Evolutionary conservation across 345 rosid species (phyloP), one percentile per base, ranked within the genome.

Genomic region (Physaria fendleri): DNA sequence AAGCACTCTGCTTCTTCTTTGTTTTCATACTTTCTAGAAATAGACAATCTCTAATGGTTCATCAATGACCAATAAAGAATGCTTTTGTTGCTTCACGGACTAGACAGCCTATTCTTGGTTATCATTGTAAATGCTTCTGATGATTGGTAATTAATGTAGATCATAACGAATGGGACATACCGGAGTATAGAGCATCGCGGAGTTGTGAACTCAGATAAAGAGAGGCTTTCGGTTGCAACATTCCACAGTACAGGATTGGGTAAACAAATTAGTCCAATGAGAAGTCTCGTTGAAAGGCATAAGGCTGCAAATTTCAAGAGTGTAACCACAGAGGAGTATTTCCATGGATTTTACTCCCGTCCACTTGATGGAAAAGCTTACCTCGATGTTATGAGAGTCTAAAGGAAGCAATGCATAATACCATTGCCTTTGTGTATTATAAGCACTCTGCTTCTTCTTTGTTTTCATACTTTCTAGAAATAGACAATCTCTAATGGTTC

Each of bases 111-210:
- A 30, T 13, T 14, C 54, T 48, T 48, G 25, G n/a, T 30, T 30
- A 51, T 24, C 17, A 49, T 5, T 41, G 58, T 54, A 41, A 34
- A 46, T 45, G 14, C 32, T 22, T 58, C 13, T 58, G 8, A 45
- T 47, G 20, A 55, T 21, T 33, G 34, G 24, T 55, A 10, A 62
- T 9, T 6, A 21, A 32, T 27, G 27, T 59, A 75, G 82, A 74
- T 78, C 27, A 25, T 77, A 20, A 67, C 69, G 12, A 71, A 74
- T 45, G 81, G 81, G 22, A 56, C 27, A 6, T 78, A 75, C 47
- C 51, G 15, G 2, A 78, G 75, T 46, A 62, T 75, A 11, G 75
- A 72, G 58, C 82, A 74, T 39, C 62, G 73, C 0, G 77, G 67
- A 11, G 39, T 61, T 8, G 73, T 74, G 11, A 78, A 78, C 44